Evolutionary conservation across 495 filamentous ascomycete species (phyloP), one percentile per base, ranked within the genome.

Genomic region (Daldinia concentrica): DNA sequence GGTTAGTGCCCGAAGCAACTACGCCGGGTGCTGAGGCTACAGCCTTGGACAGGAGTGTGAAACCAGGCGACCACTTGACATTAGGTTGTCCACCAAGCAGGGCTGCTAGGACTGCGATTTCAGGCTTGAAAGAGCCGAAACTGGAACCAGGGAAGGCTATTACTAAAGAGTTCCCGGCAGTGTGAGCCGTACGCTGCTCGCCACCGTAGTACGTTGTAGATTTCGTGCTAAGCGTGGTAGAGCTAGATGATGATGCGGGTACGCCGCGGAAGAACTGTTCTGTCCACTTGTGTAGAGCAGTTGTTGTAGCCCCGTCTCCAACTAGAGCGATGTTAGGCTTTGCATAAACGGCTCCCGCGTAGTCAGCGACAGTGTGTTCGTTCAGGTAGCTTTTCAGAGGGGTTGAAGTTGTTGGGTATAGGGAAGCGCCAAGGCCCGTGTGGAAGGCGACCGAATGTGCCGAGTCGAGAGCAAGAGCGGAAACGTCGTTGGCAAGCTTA

Each of bases 11-110:
- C 3, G 86, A 81, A 69, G 91, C 88, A 62, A 81, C 82, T 61
- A 90, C 89, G 73, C 90, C 88, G 22, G 89, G 87, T 78, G 87
- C 85, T 19, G 84, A 82, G 58, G 90, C 82, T 61, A 89, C 85
- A 45, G 90, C 91, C 83, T 96, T 92, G 63, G 90, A 86, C 48
- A 99, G 88, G 50, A 97, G 84, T 12, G 91, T 94, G 84, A 97
- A 98, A 61, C 95, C 96, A 61, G 93, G 85, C 27, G 91, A 91
- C 95, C 95, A 98, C 85, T 98, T 98, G 85, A 98, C 95, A 79
- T 82, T 89, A 66, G 93, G 90, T 80, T 94, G 82, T 45, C 96
- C 95, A 75, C 95, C 95, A 30, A 99, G 90, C 6, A 99, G 89
- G 56, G 93, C 90, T 66, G 92, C 89, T 26, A 99, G 90, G 67